Evolutionary conservation across 2,329 filamentous ascomycete species (phyloP).

Genomic region (Cercospora berteroae): DNA sequence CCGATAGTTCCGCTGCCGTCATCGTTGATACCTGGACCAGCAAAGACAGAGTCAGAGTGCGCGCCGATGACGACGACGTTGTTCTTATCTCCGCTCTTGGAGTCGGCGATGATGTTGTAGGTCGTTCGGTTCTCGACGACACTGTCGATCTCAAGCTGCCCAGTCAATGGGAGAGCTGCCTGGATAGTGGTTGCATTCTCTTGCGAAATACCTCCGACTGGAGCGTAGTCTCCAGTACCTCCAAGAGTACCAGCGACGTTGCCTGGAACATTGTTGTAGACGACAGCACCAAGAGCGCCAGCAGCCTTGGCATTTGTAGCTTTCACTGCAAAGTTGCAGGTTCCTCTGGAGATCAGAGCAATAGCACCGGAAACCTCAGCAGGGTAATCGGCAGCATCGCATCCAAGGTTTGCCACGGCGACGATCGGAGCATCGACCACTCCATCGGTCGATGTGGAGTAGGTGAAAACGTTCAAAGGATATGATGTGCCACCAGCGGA

Average conservation of each 20-base stretch:
- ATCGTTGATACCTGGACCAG: slow-evolving; percentile 72
- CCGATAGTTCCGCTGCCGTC: slow-evolving; percentile 68
- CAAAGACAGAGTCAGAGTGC: slow-evolving; percentile 61
- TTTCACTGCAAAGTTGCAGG: slow-evolving; percentile 70
- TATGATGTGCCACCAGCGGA: slow-evolving; percentile 58
- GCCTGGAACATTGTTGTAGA: slow-evolving; percentile 71
- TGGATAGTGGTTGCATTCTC: slow-evolving; percentile 59
- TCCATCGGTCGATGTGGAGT: slow-evolving; percentile 58
- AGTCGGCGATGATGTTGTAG: slow-evolving; percentile 61
- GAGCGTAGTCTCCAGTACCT: slow-evolving; percentile 57
- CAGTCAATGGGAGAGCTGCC: slow-evolving; percentile 49
- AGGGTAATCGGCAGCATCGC: slow-evolving; percentile 63
- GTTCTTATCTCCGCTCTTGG: slow-evolving; percentile 56
- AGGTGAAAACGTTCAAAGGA: slow-evolving; percentile 59
- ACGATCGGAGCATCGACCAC: slow-evolving; percentile 56
- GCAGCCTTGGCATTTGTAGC: slow-evolving; percentile 65
- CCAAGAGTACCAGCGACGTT: slow-evolving; percentile 62
- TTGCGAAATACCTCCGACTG: slow-evolving; percentile 66
- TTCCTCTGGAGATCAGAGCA: slow-evolving; percentile 68
- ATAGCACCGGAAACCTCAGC: slow-evolving; percentile 60
- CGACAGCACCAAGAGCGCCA: slow-evolving; percentile 67
- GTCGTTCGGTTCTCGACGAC: slow-evolving; percentile 49
- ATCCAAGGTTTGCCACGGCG: slow-evolving; percentile 61
- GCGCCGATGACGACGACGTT: slow-evolving; percentile 60
- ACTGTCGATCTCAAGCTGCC: slow-evolving; percentile 45